Evolutionary conservation across 2,329 filamentous ascomycete species (phyloP), one percentile per base, ranked within the genome.

Genomic region (Gaeumannomyces sp.): DNA sequence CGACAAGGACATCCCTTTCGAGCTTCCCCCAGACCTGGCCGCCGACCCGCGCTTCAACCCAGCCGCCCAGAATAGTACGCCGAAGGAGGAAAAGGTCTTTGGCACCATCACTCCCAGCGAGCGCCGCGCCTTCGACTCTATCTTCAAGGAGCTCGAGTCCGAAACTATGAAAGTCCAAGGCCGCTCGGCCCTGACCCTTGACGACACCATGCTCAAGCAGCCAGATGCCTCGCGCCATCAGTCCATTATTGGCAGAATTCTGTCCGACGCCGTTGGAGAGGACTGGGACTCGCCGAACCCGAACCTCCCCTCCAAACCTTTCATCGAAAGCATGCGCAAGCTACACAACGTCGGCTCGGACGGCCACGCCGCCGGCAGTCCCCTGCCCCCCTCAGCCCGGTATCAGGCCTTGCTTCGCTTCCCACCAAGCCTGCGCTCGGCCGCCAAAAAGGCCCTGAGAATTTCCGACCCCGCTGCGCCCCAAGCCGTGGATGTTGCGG

Each of bases 61-160:
- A 27, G 65, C 69, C 4, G 66, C 70, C 2, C 65, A 71, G 1
- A 64, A 71, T 64, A 35, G 11, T 13, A 35, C 33, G 33, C 65
- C 69, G 29, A 62, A 59, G 65, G 59, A 68, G 35, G 33, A 62
- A 13, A 68, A 64, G 38, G 53, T 64, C 65, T 59, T 73, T 60
- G 80, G 80, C 4, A 89, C 85, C 6, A 85, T 89, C 61, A 89
- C 86, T 0, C 81, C 81, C 0, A 71, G 76, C 0, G 86, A 89
- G 71, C 76, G 76, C 10, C 70, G 75, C 10, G 72, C 78, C 11
- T 84, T 84, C 66, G 79, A 82, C 33, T 77, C 79, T 62, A 83
- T 88, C 63, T 89, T 89, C 69, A 78, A 80, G 63, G 79, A 86
- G 63, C 88, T 89, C 59, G 81, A 83, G 22, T 25, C 13, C 63